Evolutionary conservation across 441 rosid species (phyloP).

Genomic region (Aleurites moluccanus): DNA sequence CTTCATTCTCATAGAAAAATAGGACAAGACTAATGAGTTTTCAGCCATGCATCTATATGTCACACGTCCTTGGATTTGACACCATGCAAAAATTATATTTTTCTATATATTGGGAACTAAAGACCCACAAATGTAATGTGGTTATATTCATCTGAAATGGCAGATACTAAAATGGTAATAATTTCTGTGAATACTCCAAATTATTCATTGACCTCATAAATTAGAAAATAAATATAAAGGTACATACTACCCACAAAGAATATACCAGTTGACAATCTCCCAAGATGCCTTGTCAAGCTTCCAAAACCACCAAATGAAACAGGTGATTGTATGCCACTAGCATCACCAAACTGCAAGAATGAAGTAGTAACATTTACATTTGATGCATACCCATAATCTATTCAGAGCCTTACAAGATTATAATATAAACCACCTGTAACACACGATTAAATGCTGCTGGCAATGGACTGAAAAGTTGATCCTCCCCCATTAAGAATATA

Average conservation of each 20-base stretch:
- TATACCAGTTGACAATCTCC: conserved; percentile 80
- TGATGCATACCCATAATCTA: conserved; percentile 13
- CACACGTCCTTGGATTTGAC: neutral
- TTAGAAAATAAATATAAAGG: neutral
- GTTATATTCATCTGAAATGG: conserved; percentile 4
- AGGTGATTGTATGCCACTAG: conserved; percentile 97
- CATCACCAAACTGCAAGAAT: conserved; percentile 88
- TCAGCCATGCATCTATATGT: neutral
- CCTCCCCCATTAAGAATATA: conserved; percentile 38
- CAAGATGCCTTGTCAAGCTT: conserved; percentile 93
- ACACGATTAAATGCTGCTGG: conserved; percentile 90
- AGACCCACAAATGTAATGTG: neutral
- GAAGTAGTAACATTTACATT: conserved; percentile 24
- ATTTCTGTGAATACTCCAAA: neutral
- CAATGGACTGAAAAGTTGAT: conserved; percentile 70
- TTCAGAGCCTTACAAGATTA: conserved; percentile 10
- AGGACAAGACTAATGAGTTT: conserved; percentile 7
- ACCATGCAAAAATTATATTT: neutral
- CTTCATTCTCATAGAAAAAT: conserved; percentile 36
- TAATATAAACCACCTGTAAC: conserved; percentile 61
- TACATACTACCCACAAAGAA: neutral
- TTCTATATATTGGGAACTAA: neutral
- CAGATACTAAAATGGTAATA: neutral
- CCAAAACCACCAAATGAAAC: conserved; percentile 99
- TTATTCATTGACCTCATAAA: neutral